Percentiles rank a stretch among this genome's conserved stretches.
Conservation (phyloP, 192 early-diverging fungal genomes). For the Lobulomyces angularis region DNA sequence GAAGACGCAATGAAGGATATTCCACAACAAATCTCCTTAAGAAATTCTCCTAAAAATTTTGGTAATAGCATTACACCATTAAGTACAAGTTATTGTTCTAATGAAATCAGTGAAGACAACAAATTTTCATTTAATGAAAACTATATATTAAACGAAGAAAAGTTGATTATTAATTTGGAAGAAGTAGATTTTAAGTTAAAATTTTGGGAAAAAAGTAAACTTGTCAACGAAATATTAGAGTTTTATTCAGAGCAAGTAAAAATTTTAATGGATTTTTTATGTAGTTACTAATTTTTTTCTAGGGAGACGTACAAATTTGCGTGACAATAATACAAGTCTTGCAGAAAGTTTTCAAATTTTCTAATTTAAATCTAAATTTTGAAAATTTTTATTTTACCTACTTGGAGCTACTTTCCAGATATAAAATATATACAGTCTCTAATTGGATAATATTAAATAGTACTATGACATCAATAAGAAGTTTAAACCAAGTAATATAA, state of each 20-base stretch:
- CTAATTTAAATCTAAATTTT: conserved; percentile 62
- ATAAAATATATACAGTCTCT: background rate
- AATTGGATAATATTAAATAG: background rate
- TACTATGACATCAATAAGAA: conserved; percentile 31
- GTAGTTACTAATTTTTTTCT: conserved; percentile 1
- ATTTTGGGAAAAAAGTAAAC: conserved; percentile 20
- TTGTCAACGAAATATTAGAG: conserved; percentile 45
- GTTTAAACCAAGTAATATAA: too few species aligned
- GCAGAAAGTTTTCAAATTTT: conserved; percentile 35
- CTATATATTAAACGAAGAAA: too few species aligned
- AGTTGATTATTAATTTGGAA: background rate
- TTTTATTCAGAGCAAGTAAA: conserved; percentile 63
- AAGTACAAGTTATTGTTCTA: too few species aligned
- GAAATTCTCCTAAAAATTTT: too few species aligned
- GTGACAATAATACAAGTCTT: conserved; percentile 53
- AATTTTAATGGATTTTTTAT: conserved; percentile 1
- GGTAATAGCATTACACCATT: too few species aligned
- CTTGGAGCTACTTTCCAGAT: background rate
- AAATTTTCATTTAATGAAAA: too few species aligned
- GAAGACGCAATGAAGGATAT: too few species aligned
- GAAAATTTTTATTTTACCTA: conserved; percentile 13
- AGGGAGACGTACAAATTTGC: conserved; percentile 71
- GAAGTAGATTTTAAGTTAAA: conserved; percentile 21
- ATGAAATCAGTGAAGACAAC: too few species aligned
- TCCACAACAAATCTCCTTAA: too few species aligned